phyloP scores from a whole-genome alignment of 805 yeast species.

The Lachancea kluyveri region DNA sequence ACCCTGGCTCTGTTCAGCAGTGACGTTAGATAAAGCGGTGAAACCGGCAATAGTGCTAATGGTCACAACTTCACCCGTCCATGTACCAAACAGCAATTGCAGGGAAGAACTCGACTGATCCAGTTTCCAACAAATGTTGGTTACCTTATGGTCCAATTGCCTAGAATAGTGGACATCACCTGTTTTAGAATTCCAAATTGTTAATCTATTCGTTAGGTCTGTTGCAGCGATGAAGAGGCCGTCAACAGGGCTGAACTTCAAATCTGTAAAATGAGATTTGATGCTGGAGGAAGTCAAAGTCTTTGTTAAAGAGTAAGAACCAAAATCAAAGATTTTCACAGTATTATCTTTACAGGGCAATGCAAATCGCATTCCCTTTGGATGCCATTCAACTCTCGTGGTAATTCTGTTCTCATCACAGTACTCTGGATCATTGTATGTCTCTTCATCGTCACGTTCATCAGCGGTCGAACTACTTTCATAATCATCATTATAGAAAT shows the following conservation, averaged over 20 bases:
- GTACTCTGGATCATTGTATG: conserved; percentile 28
- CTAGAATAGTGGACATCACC: conserved; percentile 28
- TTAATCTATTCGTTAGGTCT: conserved; percentile 43
- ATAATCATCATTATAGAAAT: conserved; percentile 19
- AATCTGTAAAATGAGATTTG: conserved; percentile 37
- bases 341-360: conserved; percentile 49
- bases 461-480: conserved; percentile 39
- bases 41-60: conserved; percentile 23
- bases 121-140: conserved; percentile 33
- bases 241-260: conserved; percentile 52
- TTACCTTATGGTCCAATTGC: conserved; percentile 19
- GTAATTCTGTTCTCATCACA: conserved; percentile 38
- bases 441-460: conserved; percentile 33
- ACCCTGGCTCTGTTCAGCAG: conserved; percentile 1
- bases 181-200: conserved; percentile 48
- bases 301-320: conserved; percentile 21
- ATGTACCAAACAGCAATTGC: conserved; percentile 32
- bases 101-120: conserved; percentile 17
- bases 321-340: conserved; percentile 37
- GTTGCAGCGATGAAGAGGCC: conserved; percentile 56
- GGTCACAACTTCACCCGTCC: conserved; percentile 36
- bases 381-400: conserved; percentile 62
- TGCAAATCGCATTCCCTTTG: conserved; percentile 62
- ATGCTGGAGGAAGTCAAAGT: conserved; percentile 12
- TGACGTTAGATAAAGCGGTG: not conserved